A percentile compares a stretch with the other conserved stretches of the same genome.
Evolutionary conservation across 164 flowering plant species (phyloP).

Genomic region (Liriodendron chinense): DNA sequence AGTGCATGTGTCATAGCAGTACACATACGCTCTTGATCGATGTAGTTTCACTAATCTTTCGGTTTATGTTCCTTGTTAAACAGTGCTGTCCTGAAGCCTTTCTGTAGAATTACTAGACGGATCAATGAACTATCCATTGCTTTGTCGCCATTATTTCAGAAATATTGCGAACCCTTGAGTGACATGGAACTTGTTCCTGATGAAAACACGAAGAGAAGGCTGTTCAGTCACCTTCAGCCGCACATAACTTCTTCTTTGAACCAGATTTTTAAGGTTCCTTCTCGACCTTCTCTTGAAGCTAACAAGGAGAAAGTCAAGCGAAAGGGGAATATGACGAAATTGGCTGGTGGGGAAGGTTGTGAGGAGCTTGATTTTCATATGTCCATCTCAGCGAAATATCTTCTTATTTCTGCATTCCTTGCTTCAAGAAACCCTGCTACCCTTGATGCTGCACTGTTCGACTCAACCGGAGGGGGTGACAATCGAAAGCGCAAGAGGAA

Average conservation of each 20-base stretch:
- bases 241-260: constrained; percentile 56
- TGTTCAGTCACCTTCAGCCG: constrained; percentile 62
- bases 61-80: constrained; percentile 19
- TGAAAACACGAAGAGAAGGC: constrained; percentile 68
- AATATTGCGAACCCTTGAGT: constrained; percentile 68
- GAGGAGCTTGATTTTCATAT: constrained; percentile 70
- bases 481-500: constrained; percentile 68
- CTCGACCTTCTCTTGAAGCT: constrained; percentile 28
- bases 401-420: constrained; percentile 92
- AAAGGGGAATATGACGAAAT: constrained; percentile 31
- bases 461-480: constrained; percentile 77
- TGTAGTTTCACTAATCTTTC: neutral
- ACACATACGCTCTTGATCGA: neutral
- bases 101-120: constrained; percentile 68
- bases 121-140: constrained; percentile 67
- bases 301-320: constrained; percentile 27
- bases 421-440: constrained; percentile 99
- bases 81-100: constrained; percentile 75
- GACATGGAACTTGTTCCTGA: constrained; percentile 44
- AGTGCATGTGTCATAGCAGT: no score
- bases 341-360: constrained; percentile 29
- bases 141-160: constrained; percentile 52
- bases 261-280: constrained; percentile 52
- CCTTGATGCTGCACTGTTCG: constrained; percentile 91
- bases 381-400: constrained; percentile 90